Percentiles rank a stretch among this genome's conserved stretches.
Evolutionary conservation across 2,329 filamentous ascomycete species (phyloP).

Genomic region (Sporothrix curviconia): DNA sequence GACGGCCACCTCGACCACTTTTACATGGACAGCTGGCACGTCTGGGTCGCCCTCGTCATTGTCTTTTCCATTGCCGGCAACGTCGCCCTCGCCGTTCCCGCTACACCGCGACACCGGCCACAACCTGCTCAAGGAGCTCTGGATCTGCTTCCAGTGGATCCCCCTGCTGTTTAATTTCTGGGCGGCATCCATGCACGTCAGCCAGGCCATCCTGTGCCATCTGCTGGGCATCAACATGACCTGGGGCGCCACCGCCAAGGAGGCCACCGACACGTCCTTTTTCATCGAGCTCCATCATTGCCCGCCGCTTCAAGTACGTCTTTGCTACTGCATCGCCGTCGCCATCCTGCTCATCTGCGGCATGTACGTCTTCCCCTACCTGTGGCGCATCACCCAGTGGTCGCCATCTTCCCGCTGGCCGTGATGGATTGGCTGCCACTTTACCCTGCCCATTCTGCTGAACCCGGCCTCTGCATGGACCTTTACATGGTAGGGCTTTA

Average conservation of each 20-base stretch:
- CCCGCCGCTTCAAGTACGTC: constrained; percentile 77
- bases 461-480: no score
- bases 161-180: constrained; percentile 68
- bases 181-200: constrained; percentile 74
- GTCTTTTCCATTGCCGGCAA: constrained; percentile 73
- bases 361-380: constrained; percentile 60
- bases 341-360: constrained; percentile 49
- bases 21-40: constrained; percentile 71
- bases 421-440: no score
- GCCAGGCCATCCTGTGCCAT: constrained; percentile 70
- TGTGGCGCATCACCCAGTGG: constrained; percentile 62
- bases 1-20: constrained; percentile 74
- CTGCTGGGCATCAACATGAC: constrained; percentile 83
- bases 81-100: constrained; percentile 62
- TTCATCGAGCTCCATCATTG: constrained; percentile 77
- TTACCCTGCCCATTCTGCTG: no score
- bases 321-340: constrained; percentile 59
- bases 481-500: no score
- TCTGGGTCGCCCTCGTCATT: constrained; percentile 74
- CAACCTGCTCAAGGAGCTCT: constrained; percentile 48
- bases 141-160: constrained; percentile 68
- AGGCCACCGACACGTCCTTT: constrained; percentile 74
- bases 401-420: constrained; percentile 70
- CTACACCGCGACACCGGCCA: constrained; percentile 64
- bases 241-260: constrained; percentile 80